A percentile compares a stretch with the other conserved stretches of the same genome.
Conservation (phyloP, 805 yeast genomes). For the Ogataea nonfermentans region DNA sequence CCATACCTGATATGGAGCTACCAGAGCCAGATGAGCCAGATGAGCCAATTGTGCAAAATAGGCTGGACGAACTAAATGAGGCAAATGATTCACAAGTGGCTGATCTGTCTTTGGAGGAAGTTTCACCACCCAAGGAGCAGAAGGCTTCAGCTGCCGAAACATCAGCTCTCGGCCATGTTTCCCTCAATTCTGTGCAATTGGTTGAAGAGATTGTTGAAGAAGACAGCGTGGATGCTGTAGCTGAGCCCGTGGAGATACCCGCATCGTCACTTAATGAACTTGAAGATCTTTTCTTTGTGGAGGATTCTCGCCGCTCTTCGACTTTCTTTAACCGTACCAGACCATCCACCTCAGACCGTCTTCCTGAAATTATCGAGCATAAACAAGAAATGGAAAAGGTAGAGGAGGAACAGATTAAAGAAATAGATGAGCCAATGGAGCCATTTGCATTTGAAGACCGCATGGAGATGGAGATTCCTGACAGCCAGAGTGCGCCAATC, state of each 20-base stretch:
- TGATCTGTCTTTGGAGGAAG: too few relatives aligned
- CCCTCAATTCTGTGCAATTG: constrained; percentile 1
- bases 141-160: too few relatives aligned
- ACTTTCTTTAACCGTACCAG: constrained; percentile 26
- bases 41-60: background rate
- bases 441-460: background rate
- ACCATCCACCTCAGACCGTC: constrained; percentile 7
- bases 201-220: constrained; percentile 26
- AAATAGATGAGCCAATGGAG: background rate
- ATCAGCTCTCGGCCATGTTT: background rate
- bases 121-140: too few relatives aligned
- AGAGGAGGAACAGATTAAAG: background rate
- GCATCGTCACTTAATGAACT: constrained; percentile 36
- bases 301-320: constrained; percentile 28
- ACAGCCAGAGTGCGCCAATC: constrained; percentile 1
- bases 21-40: too few relatives aligned
- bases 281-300: constrained; percentile 27
- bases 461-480: constrained; percentile 1
- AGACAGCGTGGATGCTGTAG: constrained; percentile 26
- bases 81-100: background rate
- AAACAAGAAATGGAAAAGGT: background rate
- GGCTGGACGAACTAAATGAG: background rate
- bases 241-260: constrained; percentile 38
- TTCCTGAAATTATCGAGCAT: constrained; percentile 1
- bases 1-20: too few relatives aligned